These are phyloP conservation scores for Suillus hirtellus DNA, from an alignment of 768 basidiomycete genomes.

Conservation along the genomic window DNA sequence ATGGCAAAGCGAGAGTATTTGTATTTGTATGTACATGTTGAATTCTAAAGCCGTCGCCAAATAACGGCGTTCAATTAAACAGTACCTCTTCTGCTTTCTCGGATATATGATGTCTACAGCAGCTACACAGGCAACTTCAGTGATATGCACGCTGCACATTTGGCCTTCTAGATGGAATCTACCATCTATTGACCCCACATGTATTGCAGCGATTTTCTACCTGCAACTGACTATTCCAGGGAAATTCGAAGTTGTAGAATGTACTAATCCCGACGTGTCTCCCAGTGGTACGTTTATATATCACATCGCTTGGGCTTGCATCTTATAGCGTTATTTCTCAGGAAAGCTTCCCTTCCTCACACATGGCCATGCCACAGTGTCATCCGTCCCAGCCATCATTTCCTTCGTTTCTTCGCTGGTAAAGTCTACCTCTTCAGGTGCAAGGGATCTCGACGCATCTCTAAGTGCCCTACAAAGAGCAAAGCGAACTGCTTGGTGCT, in stretches of 20 bases:
- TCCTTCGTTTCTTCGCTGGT: slow-evolving; percentile 61
- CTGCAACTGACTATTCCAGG: slow-evolving; percentile 71
- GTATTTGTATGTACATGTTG: slow-evolving; percentile 21
- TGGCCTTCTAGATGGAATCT: slow-evolving; percentile 71
- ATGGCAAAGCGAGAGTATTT: slow-evolving; percentile 11
- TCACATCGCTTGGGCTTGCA: neutral
- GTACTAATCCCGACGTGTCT: slow-evolving; percentile 68
- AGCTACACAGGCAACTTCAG: neutral
- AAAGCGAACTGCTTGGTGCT: slow-evolving; percentile 58
- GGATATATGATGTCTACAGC: slow-evolving; percentile 21
- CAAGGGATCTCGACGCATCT: slow-evolving; percentile 48
- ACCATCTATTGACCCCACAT: slow-evolving; percentile 66
- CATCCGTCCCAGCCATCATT: slow-evolving; percentile 60
- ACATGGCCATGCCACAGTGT: slow-evolving; percentile 51
- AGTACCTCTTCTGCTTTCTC: slow-evolving; percentile 4
- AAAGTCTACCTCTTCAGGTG: slow-evolving; percentile 31
- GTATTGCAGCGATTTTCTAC: slow-evolving; percentile 64
- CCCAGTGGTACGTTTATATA: slow-evolving; percentile 59
- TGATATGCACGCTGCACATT: slow-evolving; percentile 47
- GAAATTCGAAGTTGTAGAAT: slow-evolving; percentile 61
- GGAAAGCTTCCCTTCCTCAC: slow-evolving; percentile 74
- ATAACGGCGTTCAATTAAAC: slow-evolving; percentile 11
- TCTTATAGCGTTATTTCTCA: slow-evolving; percentile 25
- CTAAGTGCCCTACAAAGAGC: slow-evolving; percentile 50
- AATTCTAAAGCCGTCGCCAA: slow-evolving; percentile 12